phyloP scores from a whole-genome alignment of 257 asterid genomes.

The Knoxia roxburghii region DNA sequence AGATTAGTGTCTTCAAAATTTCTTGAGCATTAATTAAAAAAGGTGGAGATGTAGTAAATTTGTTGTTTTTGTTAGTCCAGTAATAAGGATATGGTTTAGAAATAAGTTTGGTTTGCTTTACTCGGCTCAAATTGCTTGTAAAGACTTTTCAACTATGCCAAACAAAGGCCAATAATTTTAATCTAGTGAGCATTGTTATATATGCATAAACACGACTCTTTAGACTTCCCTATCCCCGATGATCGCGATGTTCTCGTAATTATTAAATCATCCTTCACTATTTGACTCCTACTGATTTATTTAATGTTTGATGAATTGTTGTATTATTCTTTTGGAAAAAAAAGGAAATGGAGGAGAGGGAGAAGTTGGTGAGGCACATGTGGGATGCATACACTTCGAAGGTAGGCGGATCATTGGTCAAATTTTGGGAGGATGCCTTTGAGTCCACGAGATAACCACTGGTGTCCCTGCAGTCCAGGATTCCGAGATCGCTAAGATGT shows the following conservation, averaged over 20 bases:
- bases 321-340: constrained; percentile 4
- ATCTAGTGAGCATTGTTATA: too few relatives aligned
- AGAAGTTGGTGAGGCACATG: constrained; percentile 83
- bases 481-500: constrained; percentile 88
- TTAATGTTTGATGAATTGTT: not conserved
- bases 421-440: constrained; percentile 89
- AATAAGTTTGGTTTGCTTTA: not conserved
- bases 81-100: not conserved
- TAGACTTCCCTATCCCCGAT: constrained; percentile 27
- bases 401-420: constrained; percentile 54
- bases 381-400: constrained; percentile 80
- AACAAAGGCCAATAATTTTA: not conserved
- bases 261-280: not conserved
- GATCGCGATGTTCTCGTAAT: constrained; percentile 67
- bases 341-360: constrained; percentile 97
- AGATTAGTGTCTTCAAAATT: not conserved
- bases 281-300: not conserved
- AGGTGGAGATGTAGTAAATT: not conserved
- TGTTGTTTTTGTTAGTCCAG: too few relatives aligned
- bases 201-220: constrained; percentile 26
- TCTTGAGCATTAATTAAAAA: not conserved
- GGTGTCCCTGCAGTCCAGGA: constrained; percentile 55
- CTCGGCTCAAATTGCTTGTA: not conserved
- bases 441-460: constrained; percentile 83
- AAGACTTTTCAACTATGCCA: not conserved